These are phyloP conservation scores for Kurtzmaniella fragi DNA, from an alignment of 805 yeast genomes.

Conservation along the genomic window DNA sequence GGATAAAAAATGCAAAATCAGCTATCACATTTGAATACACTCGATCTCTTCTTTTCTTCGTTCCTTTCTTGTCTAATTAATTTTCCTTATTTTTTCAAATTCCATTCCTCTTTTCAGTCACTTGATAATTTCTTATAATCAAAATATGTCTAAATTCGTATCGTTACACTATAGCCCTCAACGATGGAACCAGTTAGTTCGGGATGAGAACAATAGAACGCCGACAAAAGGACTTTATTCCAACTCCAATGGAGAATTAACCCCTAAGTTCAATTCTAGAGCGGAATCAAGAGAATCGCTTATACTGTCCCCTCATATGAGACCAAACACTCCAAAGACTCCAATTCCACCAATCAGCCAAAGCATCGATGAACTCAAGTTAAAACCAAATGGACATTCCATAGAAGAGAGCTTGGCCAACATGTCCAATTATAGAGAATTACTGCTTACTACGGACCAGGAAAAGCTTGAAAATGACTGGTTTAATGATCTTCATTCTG, in stretches of 20 bases:
- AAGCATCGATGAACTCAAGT: not conserved
- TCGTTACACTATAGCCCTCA: slow-evolving; percentile 8
- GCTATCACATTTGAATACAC: no score
- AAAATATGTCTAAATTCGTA: slow-evolving; percentile 7
- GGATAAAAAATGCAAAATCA: no score
- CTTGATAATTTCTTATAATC: not conserved
- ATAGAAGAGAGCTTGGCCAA: slow-evolving; percentile 1
- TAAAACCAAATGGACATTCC: not conserved
- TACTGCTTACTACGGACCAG: not conserved
- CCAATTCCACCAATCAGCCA: not conserved
- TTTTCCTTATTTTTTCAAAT: no score
- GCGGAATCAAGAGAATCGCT: slow-evolving; percentile 1
- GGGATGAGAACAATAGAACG: no score
- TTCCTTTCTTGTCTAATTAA: no score
- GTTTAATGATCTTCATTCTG: slow-evolving; percentile 17
- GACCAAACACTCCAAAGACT: not conserved
- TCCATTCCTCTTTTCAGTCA: no score
- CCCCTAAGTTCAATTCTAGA: slow-evolving; percentile 1
- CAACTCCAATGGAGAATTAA: not conserved
- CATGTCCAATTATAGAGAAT: slow-evolving; percentile 2
- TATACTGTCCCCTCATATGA: not conserved
- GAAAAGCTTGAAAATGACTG: slow-evolving; percentile 15
- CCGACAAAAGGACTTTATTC: no score
- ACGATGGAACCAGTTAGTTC: slow-evolving; percentile 2
- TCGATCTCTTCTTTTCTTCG: no score